phyloP scores from a whole-genome alignment of 306 rosid species.

The Alnus glutinosa region DNA sequence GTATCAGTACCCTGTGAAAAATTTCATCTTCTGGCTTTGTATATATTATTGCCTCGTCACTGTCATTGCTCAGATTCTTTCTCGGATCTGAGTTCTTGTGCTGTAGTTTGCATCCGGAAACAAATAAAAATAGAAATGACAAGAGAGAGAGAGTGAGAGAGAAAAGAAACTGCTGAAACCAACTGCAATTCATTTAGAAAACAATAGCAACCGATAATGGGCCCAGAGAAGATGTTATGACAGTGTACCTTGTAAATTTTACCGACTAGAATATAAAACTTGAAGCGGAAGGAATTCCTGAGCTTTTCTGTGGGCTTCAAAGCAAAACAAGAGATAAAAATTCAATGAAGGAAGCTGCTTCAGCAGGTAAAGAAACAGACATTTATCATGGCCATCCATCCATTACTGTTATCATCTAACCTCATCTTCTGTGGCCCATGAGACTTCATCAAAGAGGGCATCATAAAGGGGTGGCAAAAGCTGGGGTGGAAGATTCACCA shows the following conservation, averaged over 20 bases:
- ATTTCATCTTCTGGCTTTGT: constrained; percentile 83
- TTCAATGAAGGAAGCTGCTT: constrained; percentile 15
- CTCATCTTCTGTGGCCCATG: constrained; percentile 95
- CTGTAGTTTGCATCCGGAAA: constrained; percentile 40
- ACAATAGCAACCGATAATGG: constrained; percentile 8
- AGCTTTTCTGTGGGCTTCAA: constrained; percentile 79
- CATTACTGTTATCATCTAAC: constrained; percentile 47
- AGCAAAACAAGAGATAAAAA: constrained; percentile 33
- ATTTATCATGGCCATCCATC: constrained; percentile 28
- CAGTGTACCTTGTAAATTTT: constrained; percentile 71
- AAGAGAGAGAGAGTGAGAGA: background rate
- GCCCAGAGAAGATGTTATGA: constrained; percentile 20
- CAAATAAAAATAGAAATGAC: constrained; percentile 13
- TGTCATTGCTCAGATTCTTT: constrained; percentile 31
- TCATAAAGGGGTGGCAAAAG: constrained; percentile 86
- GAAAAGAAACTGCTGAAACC: constrained; percentile 8
- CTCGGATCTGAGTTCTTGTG: constrained; percentile 46
- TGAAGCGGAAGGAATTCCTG: constrained; percentile 59
- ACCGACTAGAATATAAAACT: constrained; percentile 52
- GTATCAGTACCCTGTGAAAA: constrained; percentile 66
- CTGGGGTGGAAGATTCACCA: constrained; percentile 77
- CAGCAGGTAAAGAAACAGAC: constrained; percentile 12
- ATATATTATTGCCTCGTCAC: constrained; percentile 52
- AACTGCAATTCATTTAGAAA: constrained; percentile 11
- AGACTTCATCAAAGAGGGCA: constrained; percentile 83